phyloP scores from a whole-genome alignment of 2,329 filamentous ascomycete genomes.

The Sphaceloma murrayae region DNA sequence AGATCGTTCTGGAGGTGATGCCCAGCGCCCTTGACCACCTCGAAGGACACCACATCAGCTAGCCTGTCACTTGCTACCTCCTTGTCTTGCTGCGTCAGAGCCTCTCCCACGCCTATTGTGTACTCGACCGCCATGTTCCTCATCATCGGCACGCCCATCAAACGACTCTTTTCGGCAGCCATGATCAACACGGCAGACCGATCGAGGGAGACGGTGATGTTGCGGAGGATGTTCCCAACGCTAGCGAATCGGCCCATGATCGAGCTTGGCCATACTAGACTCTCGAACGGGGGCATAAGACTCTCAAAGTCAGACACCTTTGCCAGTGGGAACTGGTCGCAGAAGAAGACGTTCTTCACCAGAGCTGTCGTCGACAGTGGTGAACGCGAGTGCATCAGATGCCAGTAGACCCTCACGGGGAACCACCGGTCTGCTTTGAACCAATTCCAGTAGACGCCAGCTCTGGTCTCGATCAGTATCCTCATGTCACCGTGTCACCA shows the following conservation, averaged over 20 bases:
- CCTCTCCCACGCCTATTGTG: constrained; percentile 26
- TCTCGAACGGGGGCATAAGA: constrained; percentile 41
- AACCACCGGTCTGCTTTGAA: constrained; percentile 41
- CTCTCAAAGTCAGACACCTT: constrained; percentile 37
- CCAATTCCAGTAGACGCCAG: constrained; percentile 40
- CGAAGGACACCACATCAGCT: constrained; percentile 33
- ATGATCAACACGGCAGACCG: constrained; percentile 34
- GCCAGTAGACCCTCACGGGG: constrained; percentile 37
- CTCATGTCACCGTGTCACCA: not conserved
- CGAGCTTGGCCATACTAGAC: constrained; percentile 43
- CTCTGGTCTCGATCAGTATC: constrained; percentile 19
- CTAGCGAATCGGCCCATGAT: constrained; percentile 40
- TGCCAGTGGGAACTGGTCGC: constrained; percentile 33
- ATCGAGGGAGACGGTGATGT: constrained; percentile 25
- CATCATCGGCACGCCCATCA: constrained; percentile 35
- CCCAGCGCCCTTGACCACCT: constrained; percentile 37
- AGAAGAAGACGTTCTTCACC: constrained; percentile 44
- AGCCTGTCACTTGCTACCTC: constrained; percentile 20
- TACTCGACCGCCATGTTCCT: constrained; percentile 33
- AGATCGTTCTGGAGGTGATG: constrained; percentile 48
- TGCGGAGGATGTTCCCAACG: constrained; percentile 33
- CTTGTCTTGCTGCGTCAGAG: constrained; percentile 28
- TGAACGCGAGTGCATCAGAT: constrained; percentile 43
- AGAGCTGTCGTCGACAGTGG: constrained; percentile 44
- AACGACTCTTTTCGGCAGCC: constrained; percentile 33